A percentile compares a stretch with the other conserved stretches of the same genome.
These are phyloP conservation scores for Cryptosporidium sp. DNA, from an alignment of 169 alveolate species.

Conservation along the genomic window DNA sequence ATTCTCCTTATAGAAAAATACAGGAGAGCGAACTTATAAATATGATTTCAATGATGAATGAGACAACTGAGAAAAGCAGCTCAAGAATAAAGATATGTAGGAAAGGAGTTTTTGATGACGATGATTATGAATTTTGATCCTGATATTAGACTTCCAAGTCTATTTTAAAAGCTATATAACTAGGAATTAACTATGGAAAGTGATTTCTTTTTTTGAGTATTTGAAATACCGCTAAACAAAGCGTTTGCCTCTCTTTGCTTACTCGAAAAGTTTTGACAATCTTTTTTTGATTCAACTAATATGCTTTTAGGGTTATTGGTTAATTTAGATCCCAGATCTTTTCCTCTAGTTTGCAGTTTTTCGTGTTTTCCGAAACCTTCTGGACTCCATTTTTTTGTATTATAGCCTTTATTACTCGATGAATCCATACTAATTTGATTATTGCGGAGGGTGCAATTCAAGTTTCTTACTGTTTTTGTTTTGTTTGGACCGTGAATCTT, in stretches of 20 bases:
- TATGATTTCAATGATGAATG: constrained; percentile 46
- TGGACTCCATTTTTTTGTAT: constrained; percentile 46
- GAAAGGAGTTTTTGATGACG: constrained; percentile 59
- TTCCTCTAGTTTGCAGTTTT: not conserved
- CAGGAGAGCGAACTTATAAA: constrained; percentile 31
- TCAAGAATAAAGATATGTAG: constrained; percentile 45
- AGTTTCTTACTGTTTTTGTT: not conserved
- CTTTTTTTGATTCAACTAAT: not conserved
- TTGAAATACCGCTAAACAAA: constrained; percentile 46
- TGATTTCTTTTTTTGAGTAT: not conserved
- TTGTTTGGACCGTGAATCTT: not conserved
- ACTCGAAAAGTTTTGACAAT: not conserved
- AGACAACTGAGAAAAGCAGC: constrained; percentile 1
- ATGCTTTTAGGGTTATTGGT: not conserved
- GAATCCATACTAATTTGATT: not conserved
- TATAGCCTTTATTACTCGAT: not conserved
- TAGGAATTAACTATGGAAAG: not conserved
- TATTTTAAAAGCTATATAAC: not conserved
- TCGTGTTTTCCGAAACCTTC: constrained; percentile 39
- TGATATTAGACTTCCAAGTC: not conserved
- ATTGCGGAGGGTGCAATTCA: not conserved
- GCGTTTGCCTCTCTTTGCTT: constrained; percentile 63
- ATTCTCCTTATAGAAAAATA: constrained; percentile 27
- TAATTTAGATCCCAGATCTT: not conserved
- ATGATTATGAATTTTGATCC: constrained; percentile 12